Conservation (phyloP, 2,329 filamentous ascomycete species). For the Fusarium stilboides region DNA sequence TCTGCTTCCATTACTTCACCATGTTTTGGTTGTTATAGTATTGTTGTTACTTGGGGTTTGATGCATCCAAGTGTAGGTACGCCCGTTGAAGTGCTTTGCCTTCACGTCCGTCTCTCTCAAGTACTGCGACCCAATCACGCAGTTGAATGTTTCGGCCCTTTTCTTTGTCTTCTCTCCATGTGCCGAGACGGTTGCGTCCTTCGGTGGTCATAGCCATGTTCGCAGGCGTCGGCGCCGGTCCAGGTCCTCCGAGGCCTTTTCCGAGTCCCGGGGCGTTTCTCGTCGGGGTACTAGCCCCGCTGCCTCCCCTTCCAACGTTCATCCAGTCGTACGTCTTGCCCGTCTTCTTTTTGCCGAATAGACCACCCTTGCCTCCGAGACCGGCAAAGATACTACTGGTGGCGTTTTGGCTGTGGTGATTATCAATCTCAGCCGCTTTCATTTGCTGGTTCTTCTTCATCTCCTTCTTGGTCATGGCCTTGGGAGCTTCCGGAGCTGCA, state of each 20-base stretch:
- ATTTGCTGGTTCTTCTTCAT: conserved; percentile 81
- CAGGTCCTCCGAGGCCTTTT: conserved; percentile 52
- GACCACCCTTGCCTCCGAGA: conserved; percentile 73
- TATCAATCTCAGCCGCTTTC: conserved; percentile 82
- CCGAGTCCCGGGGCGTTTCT: conserved; percentile 54
- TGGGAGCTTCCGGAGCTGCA: conserved; percentile 75
- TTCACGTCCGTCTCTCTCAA: conserved; percentile 84
- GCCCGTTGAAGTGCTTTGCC: conserved; percentile 72
- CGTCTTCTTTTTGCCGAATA: conserved; percentile 73
- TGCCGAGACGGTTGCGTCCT: conserved; percentile 76
- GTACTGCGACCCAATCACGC: conserved; percentile 83
- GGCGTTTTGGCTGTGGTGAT: conserved; percentile 85
- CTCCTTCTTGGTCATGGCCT: conserved; percentile 89
- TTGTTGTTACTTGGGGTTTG: conserved; percentile 58
- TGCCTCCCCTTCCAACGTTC: conserved; percentile 67
- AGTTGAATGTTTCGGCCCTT: conserved; percentile 86
- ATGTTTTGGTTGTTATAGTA: conserved; percentile 28
- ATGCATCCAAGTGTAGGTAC: conserved; percentile 67
- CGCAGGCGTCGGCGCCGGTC: conserved; percentile 51
- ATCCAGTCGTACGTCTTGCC: conserved; percentile 83
- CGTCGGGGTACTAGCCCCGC: conserved; percentile 68
- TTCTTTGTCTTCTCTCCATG: conserved; percentile 83
- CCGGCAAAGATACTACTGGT: conserved; percentile 82
- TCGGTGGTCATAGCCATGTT: conserved; percentile 67
- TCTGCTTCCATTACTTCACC: conserved; percentile 36